These are phyloP conservation scores for Bocquillonia castaneifolia DNA, from an alignment of 441 rosid species.

Conservation along the genomic window DNA sequence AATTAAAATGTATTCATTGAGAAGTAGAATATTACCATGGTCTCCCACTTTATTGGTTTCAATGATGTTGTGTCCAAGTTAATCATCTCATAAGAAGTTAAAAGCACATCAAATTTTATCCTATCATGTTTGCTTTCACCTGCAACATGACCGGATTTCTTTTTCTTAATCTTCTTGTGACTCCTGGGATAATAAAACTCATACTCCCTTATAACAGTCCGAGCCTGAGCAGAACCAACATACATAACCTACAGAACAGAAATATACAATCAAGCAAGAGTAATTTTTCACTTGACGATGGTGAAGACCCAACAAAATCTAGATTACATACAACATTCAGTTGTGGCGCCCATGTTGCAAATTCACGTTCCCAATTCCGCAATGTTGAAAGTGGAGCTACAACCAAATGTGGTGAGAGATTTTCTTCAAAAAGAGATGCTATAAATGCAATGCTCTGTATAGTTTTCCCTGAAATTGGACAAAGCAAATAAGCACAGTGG, in stretches of 20 bases:
- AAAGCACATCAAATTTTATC: conserved; percentile 92
- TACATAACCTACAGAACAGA: conserved; percentile 75
- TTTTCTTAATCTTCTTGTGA: conserved; percentile 72
- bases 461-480: conserved; percentile 70
- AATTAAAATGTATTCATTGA: conserved; percentile 18
- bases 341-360: conserved; percentile 98
- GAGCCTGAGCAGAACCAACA: conserved; percentile 84
- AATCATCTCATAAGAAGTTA: conserved; percentile 98
- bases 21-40: conserved; percentile 67
- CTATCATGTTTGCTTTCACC: conserved; percentile 87
- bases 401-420: conserved; percentile 69
- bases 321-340: conserved; percentile 82
- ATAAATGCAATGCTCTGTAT: conserved; percentile 97
- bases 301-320: conserved; percentile 14
- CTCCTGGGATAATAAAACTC: conserved; percentile 83
- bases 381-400: conserved; percentile 98
- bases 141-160: conserved; percentile 73
- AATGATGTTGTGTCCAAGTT: conserved; percentile 74
- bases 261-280: conserved; percentile 16
- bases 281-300: neutral
- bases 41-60: conserved; percentile 93
- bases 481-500: conserved; percentile 10
- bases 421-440: conserved; percentile 84
- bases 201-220: conserved; percentile 82
- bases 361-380: conserved; percentile 98